These are phyloP conservation scores for Euphrasia arctica DNA, from an alignment of 305 asterid genomes.

Conservation along the genomic window DNA sequence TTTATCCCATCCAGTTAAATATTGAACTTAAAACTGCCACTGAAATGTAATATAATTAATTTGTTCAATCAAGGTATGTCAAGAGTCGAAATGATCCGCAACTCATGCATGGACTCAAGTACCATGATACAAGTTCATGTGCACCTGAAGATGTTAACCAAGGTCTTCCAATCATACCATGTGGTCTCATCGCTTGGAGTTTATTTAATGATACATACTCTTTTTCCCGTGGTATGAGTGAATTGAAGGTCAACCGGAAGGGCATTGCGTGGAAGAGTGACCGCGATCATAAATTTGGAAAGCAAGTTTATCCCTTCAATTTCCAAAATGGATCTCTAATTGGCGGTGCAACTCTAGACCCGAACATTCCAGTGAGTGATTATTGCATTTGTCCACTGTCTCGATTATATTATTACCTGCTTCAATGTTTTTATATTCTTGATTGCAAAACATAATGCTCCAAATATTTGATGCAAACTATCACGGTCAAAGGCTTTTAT, in stretches of 20 bases:
- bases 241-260: slow-evolving; percentile 53
- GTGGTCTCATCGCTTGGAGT: slow-evolving; percentile 88
- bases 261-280: slow-evolving; percentile 85
- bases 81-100: slow-evolving; percentile 76
- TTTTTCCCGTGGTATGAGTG: slow-evolving; percentile 50
- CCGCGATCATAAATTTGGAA: slow-evolving; percentile 73
- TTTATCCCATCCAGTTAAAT: not conserved
- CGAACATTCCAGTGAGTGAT: slow-evolving; percentile 58
- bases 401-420: not conserved
- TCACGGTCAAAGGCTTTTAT: not conserved
- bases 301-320: slow-evolving; percentile 63
- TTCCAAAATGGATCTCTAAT: slow-evolving; percentile 65
- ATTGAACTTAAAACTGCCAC: not conserved
- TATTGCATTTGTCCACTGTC: slow-evolving; percentile 14
- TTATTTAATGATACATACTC: slow-evolving; percentile 72
- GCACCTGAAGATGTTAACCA: slow-evolving; percentile 54
- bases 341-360: slow-evolving; percentile 77
- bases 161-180: slow-evolving; percentile 70
- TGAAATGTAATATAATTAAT: slow-evolving; percentile 16
- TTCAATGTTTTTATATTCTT: slow-evolving; percentile 9
- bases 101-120: slow-evolving; percentile 48
- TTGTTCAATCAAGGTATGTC: slow-evolving; percentile 51
- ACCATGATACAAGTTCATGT: slow-evolving; percentile 53
- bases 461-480: slow-evolving; percentile 2
- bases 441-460: slow-evolving; percentile 7